These are phyloP conservation scores for Saccharomycopsis synnaedendra DNA, from an alignment of 805 yeast genomes.

Conservation along the genomic window DNA sequence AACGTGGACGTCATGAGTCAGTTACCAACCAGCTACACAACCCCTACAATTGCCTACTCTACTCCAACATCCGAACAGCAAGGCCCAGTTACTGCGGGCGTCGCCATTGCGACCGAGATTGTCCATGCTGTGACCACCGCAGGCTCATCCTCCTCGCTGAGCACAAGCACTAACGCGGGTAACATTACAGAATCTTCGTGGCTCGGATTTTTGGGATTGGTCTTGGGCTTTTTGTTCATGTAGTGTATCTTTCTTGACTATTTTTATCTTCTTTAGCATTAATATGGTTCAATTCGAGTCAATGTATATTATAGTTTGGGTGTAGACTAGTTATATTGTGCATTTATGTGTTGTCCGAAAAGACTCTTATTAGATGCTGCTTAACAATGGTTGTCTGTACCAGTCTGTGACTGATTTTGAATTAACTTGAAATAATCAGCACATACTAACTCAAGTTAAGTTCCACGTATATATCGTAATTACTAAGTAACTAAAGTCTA, in stretches of 20 bases:
- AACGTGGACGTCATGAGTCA: slow-evolving; percentile 65
- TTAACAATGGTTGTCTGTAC: too few species aligned
- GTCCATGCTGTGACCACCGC: slow-evolving; percentile 45
- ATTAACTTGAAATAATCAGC: too few species aligned
- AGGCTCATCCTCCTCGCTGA: not conserved
- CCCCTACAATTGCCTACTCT: slow-evolving; percentile 56
- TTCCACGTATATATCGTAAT: too few species aligned
- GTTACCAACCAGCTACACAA: slow-evolving; percentile 34
- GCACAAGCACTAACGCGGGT: slow-evolving; percentile 16
- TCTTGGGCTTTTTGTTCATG: not conserved
- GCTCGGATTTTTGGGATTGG: not conserved
- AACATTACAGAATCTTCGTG: slow-evolving; percentile 18
- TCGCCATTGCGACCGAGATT: slow-evolving; percentile 48
- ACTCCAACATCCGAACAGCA: slow-evolving; percentile 61
- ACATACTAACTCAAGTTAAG: too few species aligned
- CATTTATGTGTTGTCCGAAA: too few species aligned
- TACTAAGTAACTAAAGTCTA: too few species aligned
- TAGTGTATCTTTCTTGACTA: not conserved
- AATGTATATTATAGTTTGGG: too few species aligned
- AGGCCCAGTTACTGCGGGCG: slow-evolving; percentile 71
- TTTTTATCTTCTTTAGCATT: not conserved
- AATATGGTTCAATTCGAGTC: too few species aligned
- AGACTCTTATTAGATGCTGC: too few species aligned
- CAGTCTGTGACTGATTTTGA: too few species aligned
- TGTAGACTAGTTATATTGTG: too few species aligned